Conservation (phyloP, 345 rosid genomes). For the Noccaea caerulescens region DNA sequence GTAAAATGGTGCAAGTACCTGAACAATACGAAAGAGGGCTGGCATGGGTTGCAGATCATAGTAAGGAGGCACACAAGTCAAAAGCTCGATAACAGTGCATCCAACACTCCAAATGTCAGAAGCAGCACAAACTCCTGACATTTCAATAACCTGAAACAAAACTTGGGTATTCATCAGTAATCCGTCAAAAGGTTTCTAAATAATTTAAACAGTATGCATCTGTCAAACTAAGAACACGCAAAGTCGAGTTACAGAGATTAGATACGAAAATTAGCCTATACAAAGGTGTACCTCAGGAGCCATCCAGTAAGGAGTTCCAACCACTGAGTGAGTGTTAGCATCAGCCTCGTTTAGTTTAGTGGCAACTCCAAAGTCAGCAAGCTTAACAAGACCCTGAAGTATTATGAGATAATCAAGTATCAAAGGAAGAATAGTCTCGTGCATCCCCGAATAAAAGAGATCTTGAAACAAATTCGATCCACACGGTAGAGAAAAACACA, state of each 20-base stretch:
- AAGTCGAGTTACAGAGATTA: conserved; percentile 5
- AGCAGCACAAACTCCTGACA: conserved; percentile 99
- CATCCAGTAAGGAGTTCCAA: conserved; percentile 99
- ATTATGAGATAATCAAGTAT: conserved; percentile 28
- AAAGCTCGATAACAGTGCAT: conserved; percentile 96
- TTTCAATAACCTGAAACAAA: conserved; percentile 80
- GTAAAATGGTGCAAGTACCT: conserved; percentile 55
- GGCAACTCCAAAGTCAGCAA: conserved; percentile 99
- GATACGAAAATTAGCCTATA: conserved; percentile 6
- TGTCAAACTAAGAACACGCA: conserved; percentile 1
- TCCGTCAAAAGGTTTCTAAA: background rate
- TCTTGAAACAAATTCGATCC: conserved; percentile 14
- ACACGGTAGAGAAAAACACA: conserved; percentile 29
- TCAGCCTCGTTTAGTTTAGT: conserved; percentile 98
- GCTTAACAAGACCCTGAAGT: conserved; percentile 94
- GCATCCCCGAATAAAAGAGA: conserved; percentile 22
- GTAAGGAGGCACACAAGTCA: conserved; percentile 97
- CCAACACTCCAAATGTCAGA: conserved; percentile 99
- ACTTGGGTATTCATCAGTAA: conserved; percentile 16
- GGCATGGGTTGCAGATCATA: conserved; percentile 99
- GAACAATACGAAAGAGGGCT: conserved; percentile 96
- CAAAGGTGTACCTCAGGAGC: conserved; percentile 85
- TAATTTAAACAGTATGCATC: conserved; percentile 4
- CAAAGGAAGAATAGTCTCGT: conserved; percentile 19
- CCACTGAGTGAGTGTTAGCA: conserved; percentile 95